A percentile compares a stretch with the other conserved stretches of the same genome.
phyloP scores from a whole-genome alignment of 129 eudicot genomes.

The Tagetes erecta region DNA sequence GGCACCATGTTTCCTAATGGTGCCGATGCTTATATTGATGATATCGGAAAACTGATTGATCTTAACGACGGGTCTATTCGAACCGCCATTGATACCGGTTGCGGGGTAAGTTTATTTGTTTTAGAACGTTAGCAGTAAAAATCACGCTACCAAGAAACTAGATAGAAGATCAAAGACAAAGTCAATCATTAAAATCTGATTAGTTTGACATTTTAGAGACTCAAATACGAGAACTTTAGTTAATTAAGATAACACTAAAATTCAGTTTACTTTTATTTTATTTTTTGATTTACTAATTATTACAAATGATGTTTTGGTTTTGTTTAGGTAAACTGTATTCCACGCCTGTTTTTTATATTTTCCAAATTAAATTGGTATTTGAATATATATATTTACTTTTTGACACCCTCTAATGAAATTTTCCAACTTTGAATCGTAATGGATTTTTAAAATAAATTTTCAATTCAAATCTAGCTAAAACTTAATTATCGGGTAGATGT shows the following conservation, averaged over 20 bases:
- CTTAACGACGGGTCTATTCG: slow-evolving; percentile 82
- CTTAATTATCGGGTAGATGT: background rate
- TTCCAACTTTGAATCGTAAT: background rate
- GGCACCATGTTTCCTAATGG: slow-evolving; percentile 99
- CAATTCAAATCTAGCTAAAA: background rate
- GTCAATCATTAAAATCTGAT: no score
- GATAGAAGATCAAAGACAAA: no score
- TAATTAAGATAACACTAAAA: no score
- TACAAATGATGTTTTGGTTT: slow-evolving; percentile 14
- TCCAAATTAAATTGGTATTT: background rate
- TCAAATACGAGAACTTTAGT: no score
- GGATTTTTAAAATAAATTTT: background rate
- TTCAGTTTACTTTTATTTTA: background rate
- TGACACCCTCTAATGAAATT: background rate
- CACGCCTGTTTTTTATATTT: background rate
- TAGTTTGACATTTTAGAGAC: no score
- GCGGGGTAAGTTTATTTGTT: slow-evolving; percentile 64
- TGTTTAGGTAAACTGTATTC: slow-evolving; percentile 21
- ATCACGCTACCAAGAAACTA: no score
- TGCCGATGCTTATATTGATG: slow-evolving; percentile 90
- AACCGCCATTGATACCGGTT: slow-evolving; percentile 98
- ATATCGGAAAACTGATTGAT: slow-evolving; percentile 78
- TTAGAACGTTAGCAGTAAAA: no score
- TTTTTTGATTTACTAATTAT: background rate
- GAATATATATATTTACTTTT: background rate